These are phyloP conservation scores for Oenanthe javanica DNA, from an alignment of 140 eudicot species.

Conservation along the genomic window DNA sequence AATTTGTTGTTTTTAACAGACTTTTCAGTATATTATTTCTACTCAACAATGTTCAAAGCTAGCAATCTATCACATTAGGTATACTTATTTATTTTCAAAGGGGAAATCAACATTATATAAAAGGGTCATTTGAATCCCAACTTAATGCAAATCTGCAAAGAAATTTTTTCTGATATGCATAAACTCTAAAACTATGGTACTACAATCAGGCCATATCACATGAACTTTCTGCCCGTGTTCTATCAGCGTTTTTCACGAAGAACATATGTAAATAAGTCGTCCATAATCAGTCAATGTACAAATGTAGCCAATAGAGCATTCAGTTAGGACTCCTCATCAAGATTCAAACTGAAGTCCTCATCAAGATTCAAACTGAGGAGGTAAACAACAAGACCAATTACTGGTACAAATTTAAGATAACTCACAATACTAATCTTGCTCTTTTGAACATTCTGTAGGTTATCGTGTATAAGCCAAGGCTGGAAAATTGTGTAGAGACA, in stretches of 20 bases:
- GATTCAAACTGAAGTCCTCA: no score
- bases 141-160: background rate
- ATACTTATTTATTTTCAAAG: no score
- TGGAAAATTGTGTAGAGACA: conserved; percentile 73
- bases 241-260: background rate
- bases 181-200: background rate
- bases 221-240: background rate
- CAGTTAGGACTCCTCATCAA: conserved; percentile 38
- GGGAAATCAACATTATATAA: no score
- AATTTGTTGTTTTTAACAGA: background rate
- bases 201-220: background rate
- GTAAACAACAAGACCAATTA: conserved; percentile 64
- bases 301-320: conserved; percentile 8
- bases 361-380: conserved; percentile 71
- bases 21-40: background rate
- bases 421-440: conserved; percentile 42
- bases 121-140: background rate
- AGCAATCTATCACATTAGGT: background rate
- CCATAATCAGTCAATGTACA: background rate
- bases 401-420: conserved; percentile 63
- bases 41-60: background rate
- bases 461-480: conserved; percentile 93
- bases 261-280: background rate
- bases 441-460: conserved; percentile 54
- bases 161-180: background rate